Conservation (phyloP, 306 rosid genomes). For the Rosa rugosa region DNA sequence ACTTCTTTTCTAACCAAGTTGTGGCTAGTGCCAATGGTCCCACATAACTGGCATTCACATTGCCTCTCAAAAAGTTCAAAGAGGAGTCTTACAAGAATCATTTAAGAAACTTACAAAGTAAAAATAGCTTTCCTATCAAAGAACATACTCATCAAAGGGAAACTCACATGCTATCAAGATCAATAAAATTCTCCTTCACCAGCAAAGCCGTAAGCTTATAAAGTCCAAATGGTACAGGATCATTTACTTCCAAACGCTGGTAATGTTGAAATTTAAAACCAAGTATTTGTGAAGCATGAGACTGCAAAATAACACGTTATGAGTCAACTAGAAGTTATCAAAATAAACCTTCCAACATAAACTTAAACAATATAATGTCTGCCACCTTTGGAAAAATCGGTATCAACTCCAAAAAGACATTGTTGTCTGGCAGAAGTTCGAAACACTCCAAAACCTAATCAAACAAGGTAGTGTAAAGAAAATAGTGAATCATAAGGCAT, state of each 20-base stretch:
- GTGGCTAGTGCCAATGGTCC: background rate
- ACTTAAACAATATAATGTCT: constrained; percentile 4
- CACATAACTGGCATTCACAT: background rate
- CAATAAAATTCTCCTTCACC: constrained; percentile 89
- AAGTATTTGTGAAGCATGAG: constrained; percentile 97
- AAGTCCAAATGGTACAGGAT: constrained; percentile 83
- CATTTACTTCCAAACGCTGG: constrained; percentile 90
- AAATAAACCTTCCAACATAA: constrained; percentile 13
- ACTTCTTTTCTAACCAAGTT: background rate
- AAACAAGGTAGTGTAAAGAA: constrained; percentile 11
- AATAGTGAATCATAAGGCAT: background rate
- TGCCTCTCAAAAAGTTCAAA: background rate
- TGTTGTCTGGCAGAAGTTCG: constrained; percentile 86
- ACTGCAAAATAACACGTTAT: constrained; percentile 57
- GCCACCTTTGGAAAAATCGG: constrained; percentile 94
- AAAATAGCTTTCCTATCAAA: background rate
- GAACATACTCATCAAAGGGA: constrained; percentile 8
- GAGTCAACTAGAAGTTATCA: constrained; percentile 14
- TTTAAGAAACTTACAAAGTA: background rate
- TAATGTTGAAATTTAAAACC: constrained; percentile 95
- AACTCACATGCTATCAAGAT: constrained; percentile 93
- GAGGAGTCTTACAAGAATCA: background rate
- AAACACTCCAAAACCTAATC: constrained; percentile 87
- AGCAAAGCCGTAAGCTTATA: constrained; percentile 88
- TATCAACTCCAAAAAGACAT: constrained; percentile 79